These are phyloP conservation scores for Hypoxylon sp. DNA, from an alignment of 2,329 filamentous ascomycete species.

Conservation along the genomic window DNA sequence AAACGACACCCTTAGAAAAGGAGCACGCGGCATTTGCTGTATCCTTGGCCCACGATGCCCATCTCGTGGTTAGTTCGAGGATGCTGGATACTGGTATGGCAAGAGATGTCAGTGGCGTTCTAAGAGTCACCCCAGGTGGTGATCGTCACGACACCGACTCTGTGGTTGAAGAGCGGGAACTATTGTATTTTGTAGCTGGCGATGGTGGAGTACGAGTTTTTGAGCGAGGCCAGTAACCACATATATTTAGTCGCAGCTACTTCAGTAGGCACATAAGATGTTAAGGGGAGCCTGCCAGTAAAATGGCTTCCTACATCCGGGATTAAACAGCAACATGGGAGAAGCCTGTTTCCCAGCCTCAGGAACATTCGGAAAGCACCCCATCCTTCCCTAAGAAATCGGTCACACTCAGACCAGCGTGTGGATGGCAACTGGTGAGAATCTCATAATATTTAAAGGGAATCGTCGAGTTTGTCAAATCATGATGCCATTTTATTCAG, in stretches of 20 bases:
- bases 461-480: slow-evolving; percentile 47
- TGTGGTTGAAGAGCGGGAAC: slow-evolving; percentile 73
- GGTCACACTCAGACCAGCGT: background rate
- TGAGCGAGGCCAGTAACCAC: slow-evolving; percentile 80
- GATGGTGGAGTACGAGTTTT: slow-evolving; percentile 89
- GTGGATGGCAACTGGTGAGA: background rate
- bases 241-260: slow-evolving; percentile 28
- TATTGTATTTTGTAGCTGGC: slow-evolving; percentile 83
- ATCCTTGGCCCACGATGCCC: slow-evolving; percentile 80
- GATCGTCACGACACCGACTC: slow-evolving; percentile 48
- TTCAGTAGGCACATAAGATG: background rate
- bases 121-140: slow-evolving; percentile 78
- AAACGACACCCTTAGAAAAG: slow-evolving; percentile 76
- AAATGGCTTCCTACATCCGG: background rate
- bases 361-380: background rate
- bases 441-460: slow-evolving; percentile 10
- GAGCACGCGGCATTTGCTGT: slow-evolving; percentile 80
- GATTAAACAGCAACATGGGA: background rate
- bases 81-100: slow-evolving; percentile 90
- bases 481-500: slow-evolving; percentile 53
- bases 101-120: slow-evolving; percentile 88
- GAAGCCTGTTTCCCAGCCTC: background rate
- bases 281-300: background rate
- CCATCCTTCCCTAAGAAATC: background rate
- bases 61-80: slow-evolving; percentile 78